Evolutionary conservation across 2,329 filamentous ascomycete species (phyloP), one percentile per base, ranked within the genome.

Genomic region (Paracorniculantispora psalliotae): DNA sequence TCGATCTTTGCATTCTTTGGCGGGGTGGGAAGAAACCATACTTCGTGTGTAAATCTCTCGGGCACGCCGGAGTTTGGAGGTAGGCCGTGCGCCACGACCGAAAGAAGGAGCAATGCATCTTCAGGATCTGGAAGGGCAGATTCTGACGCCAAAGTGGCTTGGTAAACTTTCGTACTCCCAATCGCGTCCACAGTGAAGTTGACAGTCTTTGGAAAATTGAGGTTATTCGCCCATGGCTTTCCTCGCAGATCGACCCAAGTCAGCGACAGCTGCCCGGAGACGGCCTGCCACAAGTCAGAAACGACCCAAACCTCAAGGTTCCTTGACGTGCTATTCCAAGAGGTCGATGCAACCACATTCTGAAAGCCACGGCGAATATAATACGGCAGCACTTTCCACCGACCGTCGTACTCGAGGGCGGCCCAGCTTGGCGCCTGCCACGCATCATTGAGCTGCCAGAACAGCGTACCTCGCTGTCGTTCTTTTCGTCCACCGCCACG

Each of bases 381-480:
- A 59, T 86, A 83, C 60, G 86, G 83, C 19, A 87, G 68, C 0
- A 85, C 76, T 67, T 87, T 87, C 83, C 83, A 86, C 1, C 84
- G 73, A 0, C 83, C 83, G 52, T 81, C 80, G 61, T 85, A 85
- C 66, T 87, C 84, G 35, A 87, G 81, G 0, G 82, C 80, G 0
- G 84, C 81, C 84, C 84, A 87, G 0, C 82, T 85, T 0, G 84
- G 83, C 1, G 82, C 83, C 63, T 84, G 82, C 83, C 83, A 86
- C 60, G 85, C 80, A 64, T 87, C 84, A 63, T 87, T 83, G 1
- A 88, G 73, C 65, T 87, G 84, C 85, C 84, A 88, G 67, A 86
- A 87, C 5, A 88, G 67, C 12, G 76, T 78, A 0, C 84, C 84
- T 1, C 87, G 74, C 64, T 86, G 83, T 0, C 82, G 75, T 61